Base-by-base conservation (phyloP, 2,329 filamentous ascomycete species). In the Talaromyces sp. region DNA sequence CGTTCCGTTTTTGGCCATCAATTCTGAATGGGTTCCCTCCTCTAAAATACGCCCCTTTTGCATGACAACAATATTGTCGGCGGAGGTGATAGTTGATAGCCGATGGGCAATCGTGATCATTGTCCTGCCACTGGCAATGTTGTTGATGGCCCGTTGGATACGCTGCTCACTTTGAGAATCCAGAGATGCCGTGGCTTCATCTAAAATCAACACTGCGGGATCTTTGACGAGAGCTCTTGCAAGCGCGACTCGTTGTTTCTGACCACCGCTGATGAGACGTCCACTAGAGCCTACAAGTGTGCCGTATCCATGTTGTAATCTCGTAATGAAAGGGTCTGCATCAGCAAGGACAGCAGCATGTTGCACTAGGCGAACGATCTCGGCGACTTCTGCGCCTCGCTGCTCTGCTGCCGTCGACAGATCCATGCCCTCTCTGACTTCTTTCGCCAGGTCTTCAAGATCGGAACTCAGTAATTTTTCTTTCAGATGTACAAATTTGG, bases 11-110 rank as follows among this genome's bases (percentile, higher is more conserved):
- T 77, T 82, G 67, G 87, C 85, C 3, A 98, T 80, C 16, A 99
- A 83, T 14, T 89, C 83, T 63, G 93, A 86, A 73, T 98, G 95
- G 0, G 86, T 93, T 56, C 95, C 95, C 75, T 97, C 92, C 76
- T 99, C 95, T 14, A 96, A 83, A 64, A 98, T 96, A 14, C 82
- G 80, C 11, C 95, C 95, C 64, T 87, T 79, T 4, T 87, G 84
- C 88, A 99, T 93, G 66, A 97, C 93, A 12, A 98, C 90, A 68
- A 99, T 99, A 71, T 96, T 97, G 75, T 98, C 90, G 0, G 93
- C 93, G 66, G 92, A 88, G 76, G 88, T 92, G 79, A 98, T 96
- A 5, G 95, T 99, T 0, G 92, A 96, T 6, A 99, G 82, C 68
- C 93, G 88, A 78, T 99, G 95, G 46, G 95, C 95, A 75, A 99